Conservation (phyloP, 2,329 filamentous ascomycete genomes). For the Myriangium duriaei region DNA sequence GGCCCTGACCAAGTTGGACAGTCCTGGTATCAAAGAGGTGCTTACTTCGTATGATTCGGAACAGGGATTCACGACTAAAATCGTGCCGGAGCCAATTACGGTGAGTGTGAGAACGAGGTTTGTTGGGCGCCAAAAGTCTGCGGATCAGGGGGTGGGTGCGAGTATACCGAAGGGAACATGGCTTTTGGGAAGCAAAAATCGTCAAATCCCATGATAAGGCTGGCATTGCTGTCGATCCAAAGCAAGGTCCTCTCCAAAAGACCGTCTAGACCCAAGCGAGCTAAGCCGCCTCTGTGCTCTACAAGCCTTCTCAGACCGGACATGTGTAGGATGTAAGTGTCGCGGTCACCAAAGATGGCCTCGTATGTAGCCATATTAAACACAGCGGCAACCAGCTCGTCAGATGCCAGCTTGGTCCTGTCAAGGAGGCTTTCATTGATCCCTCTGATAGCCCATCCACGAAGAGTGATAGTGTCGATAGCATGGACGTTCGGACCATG, state of each 20-base stretch:
- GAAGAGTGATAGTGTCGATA: constrained; percentile 30
- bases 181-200: constrained; percentile 20
- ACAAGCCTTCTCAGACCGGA: constrained; percentile 32
- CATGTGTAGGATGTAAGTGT: constrained; percentile 37
- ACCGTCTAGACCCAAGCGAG: constrained; percentile 30
- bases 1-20: too few species aligned
- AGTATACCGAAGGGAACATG: constrained; percentile 13
- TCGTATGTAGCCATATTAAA: constrained; percentile 42
- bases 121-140: constrained; percentile 10
- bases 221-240: constrained; percentile 33
- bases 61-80: too few species aligned
- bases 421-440: constrained; percentile 31
- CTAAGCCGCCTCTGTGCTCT: constrained; percentile 33
- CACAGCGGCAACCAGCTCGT: constrained; percentile 36
- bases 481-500: constrained; percentile 19
- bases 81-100: too few species aligned
- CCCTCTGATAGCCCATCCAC: constrained; percentile 31
- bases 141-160: constrained; percentile 15
- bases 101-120: neutral
- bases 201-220: constrained; percentile 15
- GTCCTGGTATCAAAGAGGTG: too few species aligned
- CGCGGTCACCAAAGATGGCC: constrained; percentile 35
- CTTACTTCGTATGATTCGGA: too few species aligned
- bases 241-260: constrained; percentile 35
- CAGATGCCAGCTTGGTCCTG: constrained; percentile 22